Evolutionary conservation across 371 early-diverging fungal genomes (phyloP).

Genomic region (Gilbertella persicaria): DNA sequence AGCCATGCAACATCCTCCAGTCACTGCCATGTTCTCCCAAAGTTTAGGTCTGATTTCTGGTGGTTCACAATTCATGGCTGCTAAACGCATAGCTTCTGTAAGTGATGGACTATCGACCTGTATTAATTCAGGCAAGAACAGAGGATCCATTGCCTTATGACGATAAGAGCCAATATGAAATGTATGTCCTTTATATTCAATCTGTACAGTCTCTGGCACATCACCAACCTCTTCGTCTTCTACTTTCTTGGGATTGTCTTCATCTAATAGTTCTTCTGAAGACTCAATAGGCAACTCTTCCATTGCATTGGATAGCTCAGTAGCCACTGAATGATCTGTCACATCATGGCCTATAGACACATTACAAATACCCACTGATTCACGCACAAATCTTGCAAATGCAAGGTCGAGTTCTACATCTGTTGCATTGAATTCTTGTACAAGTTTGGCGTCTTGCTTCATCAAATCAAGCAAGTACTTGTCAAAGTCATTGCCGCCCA

Average conservation of each 20-base stretch:
- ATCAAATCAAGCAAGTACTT: slow-evolving; percentile 59
- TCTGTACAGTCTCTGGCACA: slow-evolving; percentile 12
- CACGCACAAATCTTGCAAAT: slow-evolving; percentile 62
- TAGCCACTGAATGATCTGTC: slow-evolving; percentile 29
- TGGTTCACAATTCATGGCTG: slow-evolving; percentile 70
- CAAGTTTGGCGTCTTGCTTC: slow-evolving; percentile 55
- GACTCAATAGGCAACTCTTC: slow-evolving; percentile 38
- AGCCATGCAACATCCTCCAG: slow-evolving; percentile 63
- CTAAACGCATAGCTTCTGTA: slow-evolving; percentile 65
- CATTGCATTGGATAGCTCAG: slow-evolving; percentile 22
- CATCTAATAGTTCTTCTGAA: slow-evolving; percentile 38
- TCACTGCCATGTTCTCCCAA: slow-evolving; percentile 81
- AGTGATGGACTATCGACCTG: slow-evolving; percentile 48
- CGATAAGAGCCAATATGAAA: slow-evolving; percentile 65
- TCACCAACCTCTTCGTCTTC: slow-evolving; percentile 15
- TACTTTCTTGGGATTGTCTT: slow-evolving; percentile 12
- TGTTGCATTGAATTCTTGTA: slow-evolving; percentile 39
- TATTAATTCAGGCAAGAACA: slow-evolving; percentile 64
- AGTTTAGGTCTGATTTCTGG: slow-evolving; percentile 74
- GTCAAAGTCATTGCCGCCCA: slow-evolving; percentile 75
- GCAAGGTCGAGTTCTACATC: slow-evolving; percentile 48
- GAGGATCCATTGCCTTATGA: slow-evolving; percentile 58
- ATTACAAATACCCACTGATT: slow-evolving; percentile 58
- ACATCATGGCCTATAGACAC: slow-evolving; percentile 47
- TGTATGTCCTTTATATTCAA: slow-evolving; percentile 35